Conservation (phyloP, 2,329 filamentous ascomycete species). For the Camillea tinctor region DNA sequence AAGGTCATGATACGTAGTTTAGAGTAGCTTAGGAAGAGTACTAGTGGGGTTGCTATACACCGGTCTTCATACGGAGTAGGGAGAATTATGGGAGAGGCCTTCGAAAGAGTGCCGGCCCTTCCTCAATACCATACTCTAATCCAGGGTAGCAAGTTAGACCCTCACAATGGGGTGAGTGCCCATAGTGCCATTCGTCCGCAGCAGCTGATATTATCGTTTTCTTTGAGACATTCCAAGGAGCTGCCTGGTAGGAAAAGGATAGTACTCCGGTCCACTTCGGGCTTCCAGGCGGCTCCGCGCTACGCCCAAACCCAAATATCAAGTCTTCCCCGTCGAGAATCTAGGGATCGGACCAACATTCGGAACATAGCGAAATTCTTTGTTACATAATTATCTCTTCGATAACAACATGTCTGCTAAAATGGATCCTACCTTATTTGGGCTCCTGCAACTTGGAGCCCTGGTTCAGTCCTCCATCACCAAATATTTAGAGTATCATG, state of each 20-base stretch:
- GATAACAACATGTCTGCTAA: background rate
- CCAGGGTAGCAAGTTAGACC: background rate
- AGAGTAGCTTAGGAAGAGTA: background rate
- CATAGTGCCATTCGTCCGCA: background rate
- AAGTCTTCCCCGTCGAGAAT: background rate
- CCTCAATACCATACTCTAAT: background rate
- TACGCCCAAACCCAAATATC: background rate
- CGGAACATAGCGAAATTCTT: background rate
- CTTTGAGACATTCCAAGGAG: background rate
- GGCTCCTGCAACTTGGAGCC: background rate
- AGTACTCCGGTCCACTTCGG: background rate
- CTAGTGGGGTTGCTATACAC: background rate
- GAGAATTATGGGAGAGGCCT: background rate
- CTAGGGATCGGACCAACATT: background rate
- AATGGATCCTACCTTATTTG: background rate
- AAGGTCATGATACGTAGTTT: background rate
- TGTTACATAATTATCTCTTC: background rate
- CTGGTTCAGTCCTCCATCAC: background rate
- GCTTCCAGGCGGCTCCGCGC: background rate
- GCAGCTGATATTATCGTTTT: background rate
- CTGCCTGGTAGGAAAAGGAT: background rate
- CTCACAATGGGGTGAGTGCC: background rate
- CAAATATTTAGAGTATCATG: background rate
- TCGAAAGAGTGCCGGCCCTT: background rate
- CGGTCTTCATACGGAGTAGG: background rate